Evolutionary conservation across 768 basidiomycete species (phyloP), one percentile per base, ranked within the genome.

Genomic region (Russula earlei): DNA sequence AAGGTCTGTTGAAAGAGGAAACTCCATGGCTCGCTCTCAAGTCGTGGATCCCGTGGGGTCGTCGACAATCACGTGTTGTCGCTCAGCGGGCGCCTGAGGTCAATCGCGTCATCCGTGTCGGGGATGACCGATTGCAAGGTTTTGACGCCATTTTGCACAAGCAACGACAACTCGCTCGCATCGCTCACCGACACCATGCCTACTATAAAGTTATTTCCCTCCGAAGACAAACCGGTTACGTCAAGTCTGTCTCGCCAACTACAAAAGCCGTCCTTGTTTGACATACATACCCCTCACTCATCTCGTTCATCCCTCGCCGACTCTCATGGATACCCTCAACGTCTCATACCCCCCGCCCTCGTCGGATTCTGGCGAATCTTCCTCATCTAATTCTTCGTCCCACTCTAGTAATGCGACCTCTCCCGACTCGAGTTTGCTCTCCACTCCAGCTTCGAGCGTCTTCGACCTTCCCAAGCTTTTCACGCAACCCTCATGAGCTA

Each of bases 151-250:
- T 62, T 14, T 59, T 43, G 49, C 49, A 57, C 51, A 55, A 52
- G 31, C 38, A 29, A n/a, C n/a, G n/a, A 83, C 79, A 74, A 57
- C 79, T 95, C 4, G 87, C 95, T 49, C 34, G 25, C 36, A 9
- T 36, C n/a, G 1, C 36, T 31, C 0, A 15, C 27, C 42, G 25
- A 37, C 19, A 24, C 31, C 11, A 40, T 37, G 48, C 15, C 42
- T 3, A 6, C 7, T 43, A 27, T 36, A 36, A 19, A 10, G 2
- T 29, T 22, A 4, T 9, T 19, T 9, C 15, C 11, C 29, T n/a
- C 45, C 29, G 15, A 43, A 7, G 27, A 3, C 8, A 20, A 14
- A 3, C 17, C 24, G 2, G 15, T 24, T 44, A 49, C 46, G 33
- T 55, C 2, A 33, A 15, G 1, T n/a, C 37, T 25, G 33, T 10